Percentiles rank a stretch among this genome's conserved stretches.
phyloP scores from a whole-genome alignment of 2,329 filamentous ascomycete genomes.

The Fragosphaeria purpurea region DNA sequence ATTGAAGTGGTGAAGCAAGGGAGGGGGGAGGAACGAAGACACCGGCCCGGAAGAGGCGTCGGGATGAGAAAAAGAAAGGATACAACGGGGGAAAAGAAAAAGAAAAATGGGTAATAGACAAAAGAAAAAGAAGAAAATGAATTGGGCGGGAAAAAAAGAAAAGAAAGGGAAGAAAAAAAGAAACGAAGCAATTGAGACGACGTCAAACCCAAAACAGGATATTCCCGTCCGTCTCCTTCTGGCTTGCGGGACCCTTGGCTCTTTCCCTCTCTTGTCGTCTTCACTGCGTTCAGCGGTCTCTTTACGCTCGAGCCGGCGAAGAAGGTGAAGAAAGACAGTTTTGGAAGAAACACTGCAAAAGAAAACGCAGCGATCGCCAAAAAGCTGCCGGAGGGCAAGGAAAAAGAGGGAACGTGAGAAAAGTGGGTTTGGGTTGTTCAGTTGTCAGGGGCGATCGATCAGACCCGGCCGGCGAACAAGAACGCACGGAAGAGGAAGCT shows the following conservation, averaged over 20 bases:
- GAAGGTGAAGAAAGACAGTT: background rate
- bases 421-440: background rate
- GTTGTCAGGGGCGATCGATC: slow-evolving; percentile 13
- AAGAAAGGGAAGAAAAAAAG: background rate
- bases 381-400: too few species aligned
- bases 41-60: too few species aligned
- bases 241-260: slow-evolving; percentile 1
- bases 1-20: background rate
- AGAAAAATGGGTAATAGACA: background rate
- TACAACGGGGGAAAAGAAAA: background rate
- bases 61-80: background rate
- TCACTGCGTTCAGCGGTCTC: background rate
- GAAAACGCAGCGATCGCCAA: too few species aligned
- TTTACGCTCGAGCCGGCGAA: background rate
- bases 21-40: background rate
- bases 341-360: background rate
- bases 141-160: background rate
- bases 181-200: background rate
- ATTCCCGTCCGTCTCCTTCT: background rate
- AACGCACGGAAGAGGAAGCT: too few species aligned
- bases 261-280: slow-evolving; percentile 1
- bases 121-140: background rate
- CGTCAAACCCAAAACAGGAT: background rate
- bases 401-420: background rate
- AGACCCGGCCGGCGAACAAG: background rate